Evolutionary conservation across 441 rosid genomes (phyloP).

Genomic region (Eruca vesicaria): DNA sequence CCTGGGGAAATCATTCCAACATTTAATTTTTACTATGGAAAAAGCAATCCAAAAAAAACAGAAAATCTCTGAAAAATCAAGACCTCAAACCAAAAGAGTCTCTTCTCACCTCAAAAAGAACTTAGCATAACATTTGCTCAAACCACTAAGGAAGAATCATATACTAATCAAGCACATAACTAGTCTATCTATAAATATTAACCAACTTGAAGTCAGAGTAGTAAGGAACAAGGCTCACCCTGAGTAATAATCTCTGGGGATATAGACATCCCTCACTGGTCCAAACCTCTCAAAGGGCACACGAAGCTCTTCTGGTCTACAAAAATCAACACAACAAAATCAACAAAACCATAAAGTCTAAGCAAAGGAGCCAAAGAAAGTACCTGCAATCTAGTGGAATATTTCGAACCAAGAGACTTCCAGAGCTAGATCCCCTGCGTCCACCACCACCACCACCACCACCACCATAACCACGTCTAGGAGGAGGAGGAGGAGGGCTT

Average conservation of each 20-base stretch:
- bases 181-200: neutral
- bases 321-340: neutral
- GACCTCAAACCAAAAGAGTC: constrained; percentile 14
- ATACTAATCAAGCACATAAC: neutral
- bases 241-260: constrained; percentile 85
- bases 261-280: constrained; percentile 82
- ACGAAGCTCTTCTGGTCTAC: constrained; percentile 88
- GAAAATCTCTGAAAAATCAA: constrained; percentile 33
- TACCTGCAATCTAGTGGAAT: constrained; percentile 96
- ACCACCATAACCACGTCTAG: constrained; percentile 55
- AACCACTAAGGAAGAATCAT: neutral
- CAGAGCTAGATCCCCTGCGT: constrained; percentile 56
- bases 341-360: neutral
- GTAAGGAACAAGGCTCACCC: constrained; percentile 50
- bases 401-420: constrained; percentile 91
- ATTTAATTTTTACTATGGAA: constrained; percentile 49
- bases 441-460: constrained; percentile 74
- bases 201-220: neutral
- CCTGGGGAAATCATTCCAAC: constrained; percentile 95
- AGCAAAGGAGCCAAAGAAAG: no score
- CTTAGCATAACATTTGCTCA: neutral
- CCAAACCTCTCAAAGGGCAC: constrained; percentile 88
- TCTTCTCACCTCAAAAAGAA: constrained; percentile 16
- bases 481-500: constrained; percentile 71
- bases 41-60: constrained; percentile 33